phyloP scores from a whole-genome alignment of 1,284 basidiomycete species.

The Singerocomus inundabilis region DNA sequence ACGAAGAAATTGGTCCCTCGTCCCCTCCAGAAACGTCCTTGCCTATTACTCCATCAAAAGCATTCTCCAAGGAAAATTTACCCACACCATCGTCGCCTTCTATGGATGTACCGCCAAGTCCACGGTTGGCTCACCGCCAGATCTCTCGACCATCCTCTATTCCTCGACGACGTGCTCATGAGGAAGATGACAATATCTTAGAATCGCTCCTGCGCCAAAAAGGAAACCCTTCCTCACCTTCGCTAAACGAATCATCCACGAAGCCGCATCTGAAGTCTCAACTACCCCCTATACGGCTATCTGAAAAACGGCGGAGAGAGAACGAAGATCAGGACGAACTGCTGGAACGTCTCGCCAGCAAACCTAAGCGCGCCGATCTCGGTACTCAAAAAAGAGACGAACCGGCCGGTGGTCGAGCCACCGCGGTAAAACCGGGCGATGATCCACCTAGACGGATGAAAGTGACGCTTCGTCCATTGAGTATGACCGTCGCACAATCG shows the following conservation, averaged over 20 bases:
- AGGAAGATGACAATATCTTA: constrained; percentile 51
- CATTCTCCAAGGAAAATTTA: constrained; percentile 11
- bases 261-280: constrained; percentile 39
- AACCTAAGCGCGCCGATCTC: constrained; percentile 52
- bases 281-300: constrained; percentile 43
- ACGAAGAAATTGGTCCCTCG: constrained; percentile 27
- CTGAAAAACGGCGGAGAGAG: constrained; percentile 72
- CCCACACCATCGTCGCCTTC: constrained; percentile 26
- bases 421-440: constrained; percentile 48
- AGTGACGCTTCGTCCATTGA: constrained; percentile 61
- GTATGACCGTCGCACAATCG: constrained; percentile 32
- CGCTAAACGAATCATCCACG: constrained; percentile 32
- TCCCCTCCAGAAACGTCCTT: constrained; percentile 21
- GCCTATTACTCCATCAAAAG: constrained; percentile 9
- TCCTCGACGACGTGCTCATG: constrained; percentile 37
- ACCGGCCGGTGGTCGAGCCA: constrained; percentile 25
- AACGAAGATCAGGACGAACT: constrained; percentile 73
- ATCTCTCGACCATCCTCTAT: constrained; percentile 36
- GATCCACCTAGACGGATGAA: constrained; percentile 77
- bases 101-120: constrained; percentile 36
- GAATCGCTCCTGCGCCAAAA: constrained; percentile 51
- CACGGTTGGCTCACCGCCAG: constrained; percentile 43
- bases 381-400: constrained; percentile 38
- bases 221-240: constrained; percentile 42
- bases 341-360: constrained; percentile 54